Conservation (phyloP, 2,329 filamentous ascomycete species). For the Stachybotrys elegans region DNA sequence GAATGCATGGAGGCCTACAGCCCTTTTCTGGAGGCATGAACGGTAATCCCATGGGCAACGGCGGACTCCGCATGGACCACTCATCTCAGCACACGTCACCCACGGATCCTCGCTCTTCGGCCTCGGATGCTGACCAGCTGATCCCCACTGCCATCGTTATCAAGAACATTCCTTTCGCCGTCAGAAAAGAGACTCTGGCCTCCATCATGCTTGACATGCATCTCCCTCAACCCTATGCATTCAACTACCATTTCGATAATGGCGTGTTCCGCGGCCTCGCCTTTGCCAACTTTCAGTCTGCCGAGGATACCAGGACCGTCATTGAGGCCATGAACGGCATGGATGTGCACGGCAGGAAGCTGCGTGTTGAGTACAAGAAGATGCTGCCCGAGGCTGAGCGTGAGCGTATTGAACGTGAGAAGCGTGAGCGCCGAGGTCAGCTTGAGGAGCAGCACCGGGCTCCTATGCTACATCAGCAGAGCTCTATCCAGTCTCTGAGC, state of each 20-base stretch:
- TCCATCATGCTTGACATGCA: slow-evolving; percentile 92
- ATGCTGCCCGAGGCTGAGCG: slow-evolving; percentile 94
- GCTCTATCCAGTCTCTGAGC: slow-evolving; percentile 76
- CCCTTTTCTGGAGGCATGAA: slow-evolving; percentile 29
- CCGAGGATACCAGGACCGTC: slow-evolving; percentile 87
- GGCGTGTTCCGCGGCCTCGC: slow-evolving; percentile 93
- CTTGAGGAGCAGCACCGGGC: slow-evolving; percentile 92
- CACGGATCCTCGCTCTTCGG: slow-evolving; percentile 34
- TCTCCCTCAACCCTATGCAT: slow-evolving; percentile 91
- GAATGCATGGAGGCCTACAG: slow-evolving; percentile 33
- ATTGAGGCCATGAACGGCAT: slow-evolving; percentile 95
- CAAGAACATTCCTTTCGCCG: slow-evolving; percentile 98
- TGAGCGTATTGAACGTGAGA: slow-evolving; percentile 94
- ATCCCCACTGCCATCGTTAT: slow-evolving; percentile 98
- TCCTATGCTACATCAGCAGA: slow-evolving; percentile 73
- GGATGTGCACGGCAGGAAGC: slow-evolving; percentile 88
- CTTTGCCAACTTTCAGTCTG: slow-evolving; percentile 96
- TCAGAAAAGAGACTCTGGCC: slow-evolving; percentile 93
- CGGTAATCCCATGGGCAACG: slow-evolving; percentile 31
- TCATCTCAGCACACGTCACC: slow-evolving; percentile 34
- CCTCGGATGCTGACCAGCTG: slow-evolving; percentile 69
- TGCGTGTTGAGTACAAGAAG: slow-evolving; percentile 98
- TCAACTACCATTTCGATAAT: slow-evolving; percentile 99
- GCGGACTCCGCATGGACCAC: slow-evolving; percentile 38
- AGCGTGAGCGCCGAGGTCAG: slow-evolving; percentile 91